Conservation (phyloP, 352 stramenopile species). For the Globisporangium carolinianum region DNA sequence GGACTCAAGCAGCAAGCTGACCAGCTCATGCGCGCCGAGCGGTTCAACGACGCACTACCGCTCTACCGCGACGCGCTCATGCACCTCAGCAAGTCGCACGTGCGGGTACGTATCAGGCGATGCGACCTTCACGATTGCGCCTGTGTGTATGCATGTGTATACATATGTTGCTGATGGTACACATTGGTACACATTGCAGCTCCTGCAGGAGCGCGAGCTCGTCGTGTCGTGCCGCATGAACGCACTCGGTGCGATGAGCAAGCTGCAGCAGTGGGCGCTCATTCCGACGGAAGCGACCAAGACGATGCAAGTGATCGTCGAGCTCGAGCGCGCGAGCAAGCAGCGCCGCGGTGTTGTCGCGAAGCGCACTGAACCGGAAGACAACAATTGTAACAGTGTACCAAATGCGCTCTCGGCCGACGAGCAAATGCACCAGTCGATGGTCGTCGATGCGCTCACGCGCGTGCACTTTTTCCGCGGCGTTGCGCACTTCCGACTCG, state of each 20-base stretch:
- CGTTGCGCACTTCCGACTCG: slow-evolving; percentile 43
- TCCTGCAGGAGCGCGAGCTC: slow-evolving; percentile 39
- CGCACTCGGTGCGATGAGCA: slow-evolving; percentile 44
- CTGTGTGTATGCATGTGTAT: slow-evolving; percentile 6
- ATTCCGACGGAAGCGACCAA: slow-evolving; percentile 37
- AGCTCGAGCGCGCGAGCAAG: slow-evolving; percentile 28
- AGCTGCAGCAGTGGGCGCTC: slow-evolving; percentile 43
- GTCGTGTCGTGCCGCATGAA: slow-evolving; percentile 74
- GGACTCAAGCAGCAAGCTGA: slow-evolving; percentile 63
- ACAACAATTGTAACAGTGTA: slow-evolving; percentile 11
- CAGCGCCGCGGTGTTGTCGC: background rate
- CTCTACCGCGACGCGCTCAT: slow-evolving; percentile 68
- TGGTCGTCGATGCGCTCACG: slow-evolving; percentile 20
- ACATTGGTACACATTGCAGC: slow-evolving; percentile 11
- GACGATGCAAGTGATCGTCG: slow-evolving; percentile 39
- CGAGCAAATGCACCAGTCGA: background rate
- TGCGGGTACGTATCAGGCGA: slow-evolving; percentile 22
- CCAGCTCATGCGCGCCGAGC: slow-evolving; percentile 45
- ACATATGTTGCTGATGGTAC: too few relatives aligned
- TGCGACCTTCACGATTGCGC: background rate
- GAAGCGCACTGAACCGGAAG: background rate
- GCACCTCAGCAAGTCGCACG: slow-evolving; percentile 61
- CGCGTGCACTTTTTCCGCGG: slow-evolving; percentile 59
- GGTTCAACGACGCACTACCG: slow-evolving; percentile 42
- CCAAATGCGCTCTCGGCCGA: background rate